Conservation (phyloP, 2,329 filamentous ascomycete species). For the Ophidiomyces ophidiicola region DNA sequence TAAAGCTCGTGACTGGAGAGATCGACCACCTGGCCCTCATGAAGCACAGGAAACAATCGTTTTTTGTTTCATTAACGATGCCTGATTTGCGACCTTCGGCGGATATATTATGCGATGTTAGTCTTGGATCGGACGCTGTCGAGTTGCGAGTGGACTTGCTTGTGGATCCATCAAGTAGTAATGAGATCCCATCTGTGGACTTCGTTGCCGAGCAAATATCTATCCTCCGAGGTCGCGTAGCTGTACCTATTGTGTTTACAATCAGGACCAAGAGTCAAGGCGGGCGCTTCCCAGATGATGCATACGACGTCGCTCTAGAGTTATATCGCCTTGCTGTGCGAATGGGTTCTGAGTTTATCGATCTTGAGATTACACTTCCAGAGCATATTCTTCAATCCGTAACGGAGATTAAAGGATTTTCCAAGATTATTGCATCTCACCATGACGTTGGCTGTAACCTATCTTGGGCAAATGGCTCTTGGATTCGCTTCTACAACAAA, state of each 20-base stretch:
- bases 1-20: conserved; percentile 56
- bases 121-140: conserved; percentile 80
- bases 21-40: conserved; percentile 43
- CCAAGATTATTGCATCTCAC: conserved; percentile 86
- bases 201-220: conserved; percentile 74
- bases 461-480: conserved; percentile 86
- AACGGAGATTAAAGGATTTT: conserved; percentile 55
- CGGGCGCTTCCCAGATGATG: conserved; percentile 71
- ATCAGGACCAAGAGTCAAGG: conserved; percentile 76
- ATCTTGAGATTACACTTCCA: conserved; percentile 80
- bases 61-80: conserved; percentile 84
- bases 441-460: conserved; percentile 71
- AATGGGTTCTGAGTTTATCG: conserved; percentile 81
- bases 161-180: conserved; percentile 51
- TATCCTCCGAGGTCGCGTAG: conserved; percentile 57
- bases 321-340: conserved; percentile 70
- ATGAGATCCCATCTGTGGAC: conserved; percentile 52
- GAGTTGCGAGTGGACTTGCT: conserved; percentile 89
- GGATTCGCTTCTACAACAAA: conserved; percentile 80
- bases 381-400: conserved; percentile 61
- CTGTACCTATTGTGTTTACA: conserved; percentile 82
- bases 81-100: conserved; percentile 56
- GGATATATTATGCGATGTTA: conserved; percentile 56
- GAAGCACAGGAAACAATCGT: conserved; percentile 58
- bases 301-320: conserved; percentile 54